phyloP scores from a whole-genome alignment of 768 basidiomycete species.

The Termitomyces sp. region DNA sequence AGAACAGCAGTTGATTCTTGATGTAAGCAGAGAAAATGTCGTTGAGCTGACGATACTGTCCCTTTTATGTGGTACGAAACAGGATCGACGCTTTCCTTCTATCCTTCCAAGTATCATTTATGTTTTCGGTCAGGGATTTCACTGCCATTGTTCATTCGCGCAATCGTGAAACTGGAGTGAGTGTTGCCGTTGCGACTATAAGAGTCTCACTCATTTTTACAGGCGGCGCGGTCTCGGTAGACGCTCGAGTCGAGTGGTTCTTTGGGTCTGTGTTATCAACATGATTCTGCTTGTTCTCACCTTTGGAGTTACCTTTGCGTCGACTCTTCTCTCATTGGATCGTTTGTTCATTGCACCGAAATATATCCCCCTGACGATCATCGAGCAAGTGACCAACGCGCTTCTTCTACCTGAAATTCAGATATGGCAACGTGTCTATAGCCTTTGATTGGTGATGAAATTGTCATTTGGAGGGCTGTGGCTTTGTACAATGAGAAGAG shows the following conservation, averaged over 20 bases:
- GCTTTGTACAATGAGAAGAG: not conserved
- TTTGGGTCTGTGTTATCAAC: not conserved
- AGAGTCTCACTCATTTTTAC: not conserved
- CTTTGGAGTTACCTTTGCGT: not conserved
- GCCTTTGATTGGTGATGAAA: not conserved
- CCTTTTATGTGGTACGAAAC: not conserved
- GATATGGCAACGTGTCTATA: not conserved
- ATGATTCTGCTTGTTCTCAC: not conserved
- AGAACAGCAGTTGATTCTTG: no score
- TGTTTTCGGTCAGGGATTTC: not conserved
- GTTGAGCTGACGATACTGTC: not conserved
- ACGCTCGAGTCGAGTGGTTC: not conserved
- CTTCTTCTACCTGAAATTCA: not conserved
- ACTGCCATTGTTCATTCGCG: not conserved
- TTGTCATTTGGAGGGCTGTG: not conserved
- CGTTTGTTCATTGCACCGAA: rapidly evolving
- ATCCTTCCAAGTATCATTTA: not conserved
- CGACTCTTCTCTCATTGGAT: not conserved
- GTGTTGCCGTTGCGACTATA: not conserved
- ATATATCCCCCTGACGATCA: not conserved
- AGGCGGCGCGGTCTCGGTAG: not conserved
- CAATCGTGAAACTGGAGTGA: not conserved
- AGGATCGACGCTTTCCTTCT: not conserved
- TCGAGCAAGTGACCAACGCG: not conserved
- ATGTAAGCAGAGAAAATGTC: no score